A percentile compares a stretch with the other conserved stretches of the same genome.
These are phyloP conservation scores for Thuidium tamariscinum DNA, from an alignment of 225 moss, liverwort and hornwort genomes.

Conservation along the genomic window DNA sequence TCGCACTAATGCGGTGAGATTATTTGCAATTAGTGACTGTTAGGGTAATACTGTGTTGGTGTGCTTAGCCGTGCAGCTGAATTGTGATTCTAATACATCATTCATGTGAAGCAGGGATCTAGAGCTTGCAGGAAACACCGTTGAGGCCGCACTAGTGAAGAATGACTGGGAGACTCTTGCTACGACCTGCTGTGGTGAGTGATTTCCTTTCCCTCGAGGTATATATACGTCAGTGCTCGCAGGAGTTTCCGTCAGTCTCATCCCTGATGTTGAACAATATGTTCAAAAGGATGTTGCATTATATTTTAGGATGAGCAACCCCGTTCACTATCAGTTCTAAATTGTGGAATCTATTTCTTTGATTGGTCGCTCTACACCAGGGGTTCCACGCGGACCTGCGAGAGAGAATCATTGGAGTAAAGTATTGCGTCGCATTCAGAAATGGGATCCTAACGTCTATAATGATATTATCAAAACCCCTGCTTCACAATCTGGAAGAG, in stretches of 20 bases:
- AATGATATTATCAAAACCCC: background rate
- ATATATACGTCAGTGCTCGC: background rate
- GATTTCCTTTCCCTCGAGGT: background rate
- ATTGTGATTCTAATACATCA: background rate
- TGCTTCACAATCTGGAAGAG: background rate
- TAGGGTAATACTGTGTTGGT: background rate
- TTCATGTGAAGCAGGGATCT: background rate
- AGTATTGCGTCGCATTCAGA: constrained; percentile 4
- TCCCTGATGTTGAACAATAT: background rate
- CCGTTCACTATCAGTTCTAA: background rate
- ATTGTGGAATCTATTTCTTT: background rate
- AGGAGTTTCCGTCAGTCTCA: background rate
- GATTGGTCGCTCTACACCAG: background rate
- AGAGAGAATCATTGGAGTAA: background rate
- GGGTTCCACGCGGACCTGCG: background rate
- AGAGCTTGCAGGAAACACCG: constrained; percentile 1
- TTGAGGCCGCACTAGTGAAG: background rate
- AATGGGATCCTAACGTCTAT: background rate
- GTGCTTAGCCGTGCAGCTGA: background rate
- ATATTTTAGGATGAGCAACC: background rate
- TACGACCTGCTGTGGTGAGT: constrained; percentile 11
- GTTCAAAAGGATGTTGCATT: background rate
- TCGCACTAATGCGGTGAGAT: no score
- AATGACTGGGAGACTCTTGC: constrained; percentile 5
- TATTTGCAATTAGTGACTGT: background rate